Base-by-base conservation (phyloP, 1,284 basidiomycete genomes). In the Earliella scabrosa region DNA sequence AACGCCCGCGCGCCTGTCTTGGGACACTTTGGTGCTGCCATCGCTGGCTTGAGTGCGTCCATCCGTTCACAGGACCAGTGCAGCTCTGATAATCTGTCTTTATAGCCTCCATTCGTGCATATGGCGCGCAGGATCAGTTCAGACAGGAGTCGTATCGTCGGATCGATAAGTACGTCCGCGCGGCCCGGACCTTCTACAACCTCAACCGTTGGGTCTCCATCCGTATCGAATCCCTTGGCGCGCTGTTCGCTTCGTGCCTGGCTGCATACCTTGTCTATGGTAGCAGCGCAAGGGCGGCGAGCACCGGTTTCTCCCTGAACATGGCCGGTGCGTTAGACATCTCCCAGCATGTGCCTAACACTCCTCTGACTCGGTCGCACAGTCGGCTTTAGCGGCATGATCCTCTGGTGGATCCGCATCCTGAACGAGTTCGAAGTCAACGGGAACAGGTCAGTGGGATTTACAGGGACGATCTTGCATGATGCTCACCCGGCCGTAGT, bases 1-100 rank as follows among this genome's bases (percentile, higher is more conserved):
- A 89, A 88, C 69, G 82, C 85, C 8, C 81, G 79, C 58, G 77
- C 84, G 4, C 88, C 88, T 0, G 81, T 92, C 7, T 77, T 89
- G 54, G 85, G 83, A 43, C 86, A 88, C 65, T 88, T 93, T 63
- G 84, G 86, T 14, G 84, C 87, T 27, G 82, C 87, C 0, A 81
- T 90, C 43, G 71, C 80, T 21, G 89, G 90, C 23, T 74, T 92
- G 34, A 75, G 83, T 86, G 61, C 57, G 80, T 24, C 4, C 9
- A 11, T 23, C 5, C 14, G 11, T 10, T 4, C 4, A 16, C 21
- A 14, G 3, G 10, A 27, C 18, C 13, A 26, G 9, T 3, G 4
- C n/a, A 26, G 9, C 16, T 3, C 10, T 13, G 5, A 2, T 45
- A n/a, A 45, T 18, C n/a, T 23, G 3, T 14, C 14, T 2, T 26